Base-by-base conservation (phyloP, 1,284 basidiomycete species). In the Takashimella koratensis region DNA sequence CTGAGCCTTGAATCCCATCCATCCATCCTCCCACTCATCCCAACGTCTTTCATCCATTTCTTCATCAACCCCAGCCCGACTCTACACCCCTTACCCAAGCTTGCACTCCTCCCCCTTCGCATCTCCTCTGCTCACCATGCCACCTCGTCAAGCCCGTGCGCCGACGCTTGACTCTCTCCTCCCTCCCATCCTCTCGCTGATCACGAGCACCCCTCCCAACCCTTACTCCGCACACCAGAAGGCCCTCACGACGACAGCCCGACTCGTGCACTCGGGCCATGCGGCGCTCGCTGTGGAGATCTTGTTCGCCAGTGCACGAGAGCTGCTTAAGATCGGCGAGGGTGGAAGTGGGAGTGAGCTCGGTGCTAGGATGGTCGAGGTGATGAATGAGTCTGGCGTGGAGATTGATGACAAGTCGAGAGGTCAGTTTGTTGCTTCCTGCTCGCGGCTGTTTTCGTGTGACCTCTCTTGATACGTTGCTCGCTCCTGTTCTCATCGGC, bases 181-280 rank as follows among this genome's bases (percentile, higher is more conserved):
- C 21, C 75, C 74, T 6, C 70, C 76, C 21, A 76, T 77, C 57
- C 67, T 76, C 25, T 36, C 51, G 42, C 65, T 70, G 40, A 66
- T 76, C 13, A 30, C 54, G 45, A 59, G 64, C 13, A 59, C 60
- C 23, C 60, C 70, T 13, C 75, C 73, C 5, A 71, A 86, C 56
- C 82, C 87, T 3, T 95, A 96, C 75, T 88, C 90, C 64, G 92
- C 91, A 0, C 93, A 96, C 66, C 92, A 96, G 74, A 95, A 95
- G 77, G 88, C 91, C 23, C 84, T 93, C 26, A 96, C 93, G 23
- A 94, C 93, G 59, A 90, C 90, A 4, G 86, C 91, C 11, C 83
- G 92, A 64, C 90, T 95, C 70, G 70, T 77, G 51, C 87, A 88
- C 74, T 84, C 88, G 3, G 81, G 80, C 2, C 86, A 91, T 63